Conservation (phyloP, 2,329 filamentous ascomycete species). For the Aspergillus bombycis region DNA sequence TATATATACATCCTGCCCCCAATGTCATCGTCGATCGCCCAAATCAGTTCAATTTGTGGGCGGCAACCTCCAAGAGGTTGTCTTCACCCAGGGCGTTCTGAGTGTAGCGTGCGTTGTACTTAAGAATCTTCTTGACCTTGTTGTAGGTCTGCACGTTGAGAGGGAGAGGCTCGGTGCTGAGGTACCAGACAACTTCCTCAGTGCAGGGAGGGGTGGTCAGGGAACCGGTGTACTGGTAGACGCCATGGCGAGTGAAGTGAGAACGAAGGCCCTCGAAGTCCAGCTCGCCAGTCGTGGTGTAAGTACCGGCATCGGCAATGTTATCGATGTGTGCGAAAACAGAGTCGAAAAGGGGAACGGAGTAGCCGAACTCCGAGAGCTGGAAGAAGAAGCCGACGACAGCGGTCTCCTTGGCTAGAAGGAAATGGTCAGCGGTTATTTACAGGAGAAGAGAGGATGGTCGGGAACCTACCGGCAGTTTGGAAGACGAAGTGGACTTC, state of each 20-base stretch:
- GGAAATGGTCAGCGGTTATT: background rate
- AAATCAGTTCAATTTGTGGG: background rate
- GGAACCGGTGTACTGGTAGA: constrained; percentile 60
- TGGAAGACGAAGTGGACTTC: constrained; percentile 65
- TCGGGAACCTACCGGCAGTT: constrained; percentile 40
- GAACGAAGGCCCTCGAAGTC: constrained; percentile 47
- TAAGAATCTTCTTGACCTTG: constrained; percentile 56
- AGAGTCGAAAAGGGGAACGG: constrained; percentile 51
- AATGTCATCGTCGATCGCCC: background rate
- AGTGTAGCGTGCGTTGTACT: constrained; percentile 60
- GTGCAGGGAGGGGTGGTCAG: constrained; percentile 66
- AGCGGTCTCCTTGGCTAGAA: constrained; percentile 32
- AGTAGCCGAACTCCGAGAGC: constrained; percentile 38
- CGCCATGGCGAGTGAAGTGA: constrained; percentile 41
- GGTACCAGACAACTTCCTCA: constrained; percentile 50
- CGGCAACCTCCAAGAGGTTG: constrained; percentile 45
- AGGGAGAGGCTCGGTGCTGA: constrained; percentile 53
- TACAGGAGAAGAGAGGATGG: background rate
- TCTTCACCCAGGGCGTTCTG: constrained; percentile 53
- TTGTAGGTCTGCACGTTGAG: constrained; percentile 56
- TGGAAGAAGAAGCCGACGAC: constrained; percentile 49
- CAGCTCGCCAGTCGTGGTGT: constrained; percentile 41
- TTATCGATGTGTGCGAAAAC: constrained; percentile 49
- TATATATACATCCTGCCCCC: no score
- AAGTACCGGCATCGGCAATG: constrained; percentile 45